These are phyloP conservation scores for Thalassiosira exigua DNA, from an alignment of 352 stramenopile genomes.

Conservation along the genomic window DNA sequence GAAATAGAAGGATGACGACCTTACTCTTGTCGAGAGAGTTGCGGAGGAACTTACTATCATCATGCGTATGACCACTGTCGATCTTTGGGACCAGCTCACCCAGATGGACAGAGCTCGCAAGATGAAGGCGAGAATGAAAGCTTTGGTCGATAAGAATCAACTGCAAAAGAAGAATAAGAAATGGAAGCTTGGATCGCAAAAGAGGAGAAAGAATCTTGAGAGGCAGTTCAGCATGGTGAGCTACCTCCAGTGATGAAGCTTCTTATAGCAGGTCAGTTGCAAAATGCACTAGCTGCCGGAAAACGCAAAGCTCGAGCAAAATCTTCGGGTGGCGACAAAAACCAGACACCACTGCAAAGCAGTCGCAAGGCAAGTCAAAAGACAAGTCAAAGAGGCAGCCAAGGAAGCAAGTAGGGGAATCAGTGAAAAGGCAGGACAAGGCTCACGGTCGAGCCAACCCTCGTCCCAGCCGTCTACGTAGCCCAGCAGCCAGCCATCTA, in stretches of 20 bases:
- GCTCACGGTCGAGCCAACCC: too few relatives aligned
- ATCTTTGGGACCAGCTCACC: neutral
- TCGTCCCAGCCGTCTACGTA: too few relatives aligned
- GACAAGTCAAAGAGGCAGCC: neutral
- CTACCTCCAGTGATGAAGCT: neutral
- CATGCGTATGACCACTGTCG: neutral
- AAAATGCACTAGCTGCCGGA: neutral
- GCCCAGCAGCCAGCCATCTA: too few relatives aligned
- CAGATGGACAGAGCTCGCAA: neutral
- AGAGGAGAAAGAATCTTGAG: neutral
- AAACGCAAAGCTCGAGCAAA: neutral
- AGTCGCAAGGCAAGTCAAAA: neutral
- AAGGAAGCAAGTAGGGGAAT: neutral
- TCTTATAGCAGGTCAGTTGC: neutral
- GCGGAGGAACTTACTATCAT: neutral
- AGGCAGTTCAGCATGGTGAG: neutral
- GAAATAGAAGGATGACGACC: neutral
- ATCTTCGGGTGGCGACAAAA: neutral
- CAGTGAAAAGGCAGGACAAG: neutral
- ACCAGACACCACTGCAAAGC: neutral
- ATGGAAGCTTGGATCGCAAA: neutral
- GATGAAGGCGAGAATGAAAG: neutral
- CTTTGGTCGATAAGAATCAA: neutral
- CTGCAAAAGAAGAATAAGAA: neutral
- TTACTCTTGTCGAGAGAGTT: too few relatives aligned